Base-by-base conservation (phyloP, 192 early-diverging fungal genomes). In the Dissophora globulifera region DNA sequence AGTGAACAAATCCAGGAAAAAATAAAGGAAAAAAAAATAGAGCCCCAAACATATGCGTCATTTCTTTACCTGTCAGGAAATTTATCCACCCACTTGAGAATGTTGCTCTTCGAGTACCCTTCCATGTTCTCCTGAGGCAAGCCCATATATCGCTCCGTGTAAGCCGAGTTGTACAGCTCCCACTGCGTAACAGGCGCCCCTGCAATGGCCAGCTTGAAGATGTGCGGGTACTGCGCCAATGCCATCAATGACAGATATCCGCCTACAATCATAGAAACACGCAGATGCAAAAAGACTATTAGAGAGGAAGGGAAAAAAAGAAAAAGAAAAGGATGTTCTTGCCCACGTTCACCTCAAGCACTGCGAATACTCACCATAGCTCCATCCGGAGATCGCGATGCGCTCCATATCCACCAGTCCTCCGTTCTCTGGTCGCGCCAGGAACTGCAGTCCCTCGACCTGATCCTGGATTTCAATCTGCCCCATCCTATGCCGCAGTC, bases 121-220 rank as follows among this genome's bases (percentile, higher is more conserved):
- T 79, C 78, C 16, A 48, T 48, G 58, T 88, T 81, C 20, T 84
- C 82, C 6, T 48, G 38, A 0, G 81, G 79, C 0, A 87, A 32
- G 0, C 89, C 90, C 82, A 93, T 83, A 42, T 90, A 93, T 12
- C 90, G 82, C 61, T 93, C 92, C 6, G 89, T 86, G 49, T 93
- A 93, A 0, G 90, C 91, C 12, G 87, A 79, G 69, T 91, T 89
- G 49, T 93, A 93, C 49, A 91, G 63, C 33, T 88, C 87, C 91
- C 91, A 93, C 22, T 84, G 83, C 7, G 89, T 89, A 1, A 92
- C 91, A 0, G 91, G 91, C 1, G 91, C 90, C 9, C 91, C 90
- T 0, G 89, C 87, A 59, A 90, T 82, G 15, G 84, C 81, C 25
- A 90, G 64, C 53, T 88, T 86, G 64, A 93, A 90, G 31, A 87